Conservation (phyloP, 768 basidiomycete species). For the Xanthoconium purpureum region DNA sequence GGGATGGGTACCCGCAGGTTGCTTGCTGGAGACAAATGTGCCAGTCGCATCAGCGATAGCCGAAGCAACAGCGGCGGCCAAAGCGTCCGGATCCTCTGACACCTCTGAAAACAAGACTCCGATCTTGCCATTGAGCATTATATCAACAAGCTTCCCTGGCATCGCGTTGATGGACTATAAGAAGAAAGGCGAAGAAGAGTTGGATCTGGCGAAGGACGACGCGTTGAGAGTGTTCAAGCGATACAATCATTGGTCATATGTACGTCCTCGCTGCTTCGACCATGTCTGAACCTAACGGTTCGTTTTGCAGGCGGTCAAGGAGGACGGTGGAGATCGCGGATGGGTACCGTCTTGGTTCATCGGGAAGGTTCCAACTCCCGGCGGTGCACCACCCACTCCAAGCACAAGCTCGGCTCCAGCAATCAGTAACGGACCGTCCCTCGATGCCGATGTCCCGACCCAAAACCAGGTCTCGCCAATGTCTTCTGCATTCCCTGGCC, state of each 20-base stretch:
- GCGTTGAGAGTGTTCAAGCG: slow-evolving; percentile 90
- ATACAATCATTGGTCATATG: slow-evolving; percentile 98
- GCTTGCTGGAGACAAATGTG: slow-evolving; percentile 87
- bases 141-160: slow-evolving; percentile 97
- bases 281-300: slow-evolving; percentile 4
- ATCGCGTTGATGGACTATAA: slow-evolving; percentile 95
- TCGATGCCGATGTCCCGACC: slow-evolving; percentile 39
- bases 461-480: slow-evolving; percentile 66
- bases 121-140: slow-evolving; percentile 85
- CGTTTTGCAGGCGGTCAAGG: slow-evolving; percentile 75
- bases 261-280: slow-evolving; percentile 34
- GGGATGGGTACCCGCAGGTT: slow-evolving; percentile 98
- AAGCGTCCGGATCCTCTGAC: slow-evolving; percentile 40
- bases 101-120: slow-evolving; percentile 58
- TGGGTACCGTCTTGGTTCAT: slow-evolving; percentile 99
- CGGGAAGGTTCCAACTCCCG: slow-evolving; percentile 65
- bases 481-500: slow-evolving; percentile 71
- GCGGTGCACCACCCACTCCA: slow-evolving; percentile 45
- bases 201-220: slow-evolving; percentile 87
- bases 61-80: slow-evolving; percentile 69
- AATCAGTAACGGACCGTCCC: slow-evolving; percentile 27
- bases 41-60: slow-evolving; percentile 87
- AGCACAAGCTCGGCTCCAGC: slow-evolving; percentile 44
- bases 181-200: slow-evolving; percentile 90
- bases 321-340: slow-evolving; percentile 88